Base-by-base conservation (phyloP, 192 early-diverging fungal species). In the Linnemannia elongata region DNA sequence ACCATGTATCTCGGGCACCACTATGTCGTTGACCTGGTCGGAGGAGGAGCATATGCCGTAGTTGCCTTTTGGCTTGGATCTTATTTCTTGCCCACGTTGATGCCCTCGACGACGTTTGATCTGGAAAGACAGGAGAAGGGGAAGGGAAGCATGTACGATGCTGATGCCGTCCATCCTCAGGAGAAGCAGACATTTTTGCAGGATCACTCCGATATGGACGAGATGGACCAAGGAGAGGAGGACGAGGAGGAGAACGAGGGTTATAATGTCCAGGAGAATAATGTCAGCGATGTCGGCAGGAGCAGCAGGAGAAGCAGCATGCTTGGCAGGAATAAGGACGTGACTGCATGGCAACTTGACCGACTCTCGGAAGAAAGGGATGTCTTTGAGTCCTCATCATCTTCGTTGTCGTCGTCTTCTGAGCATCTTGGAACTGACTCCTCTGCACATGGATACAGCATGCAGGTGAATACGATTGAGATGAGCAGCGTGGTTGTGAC, bases 1-100 rank as follows among this genome's bases (percentile, higher is more conserved):
- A 95, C 94, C 72, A 95, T 95, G 92, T 96, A 96, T 87, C 85
- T 95, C 13, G 91, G 91, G 3, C 95, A 95, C 70, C 94, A 96
- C 78, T 96, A 96, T 76, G 91, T 96, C 72, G 90, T 93, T 35
- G 95, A 96, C 82, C 76, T 96, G 36, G 88, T 94, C 30, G 94
- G 93, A 24, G 94, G 94, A 17, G 89, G 89, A 13, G 77, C 92
- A 17, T 95, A 95, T 85, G 91, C 94, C 6, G 82, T 91, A 4
- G 81, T 93, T 30, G 88, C 91, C 1, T 95, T 92, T 71, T 92
- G 84, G 71, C 36, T 88, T 20, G 89, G 90, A 35, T 87, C 88
- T 10, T 79, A 69, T 30, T 89, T 87, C 36, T 72, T 92, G 27
- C 92, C 92, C 5, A 74, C 68, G 3, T 74, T 91, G 38, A 52